Conservation (phyloP, 2,329 filamentous ascomycete species). For the Xylaria sp. region DNA sequence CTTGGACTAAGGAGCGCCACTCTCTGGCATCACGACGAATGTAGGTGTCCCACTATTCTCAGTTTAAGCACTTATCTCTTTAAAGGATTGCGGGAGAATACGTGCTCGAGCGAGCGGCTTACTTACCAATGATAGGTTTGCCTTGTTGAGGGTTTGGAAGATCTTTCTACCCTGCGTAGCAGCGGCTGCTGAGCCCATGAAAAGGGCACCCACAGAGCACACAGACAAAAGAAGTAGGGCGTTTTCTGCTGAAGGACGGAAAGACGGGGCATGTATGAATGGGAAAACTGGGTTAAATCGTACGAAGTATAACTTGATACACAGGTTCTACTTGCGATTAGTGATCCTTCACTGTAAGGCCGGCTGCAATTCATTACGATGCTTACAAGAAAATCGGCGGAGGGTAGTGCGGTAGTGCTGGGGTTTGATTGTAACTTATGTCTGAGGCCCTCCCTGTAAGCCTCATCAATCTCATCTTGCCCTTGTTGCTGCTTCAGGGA, state of each 20-base stretch:
- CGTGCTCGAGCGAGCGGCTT: no score
- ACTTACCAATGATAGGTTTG: slow-evolving; percentile 35
- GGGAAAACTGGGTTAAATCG: slow-evolving; percentile 37
- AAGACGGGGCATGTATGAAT: slow-evolving; percentile 35
- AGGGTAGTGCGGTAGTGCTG: slow-evolving; percentile 33
- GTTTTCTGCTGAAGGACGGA: slow-evolving; percentile 35
- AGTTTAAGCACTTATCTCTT: not conserved
- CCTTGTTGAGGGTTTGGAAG: slow-evolving; percentile 36
- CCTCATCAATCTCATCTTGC: slow-evolving; percentile 35
- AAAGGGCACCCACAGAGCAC: slow-evolving; percentile 35
- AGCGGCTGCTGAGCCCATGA: slow-evolving; percentile 36
- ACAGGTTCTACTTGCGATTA: slow-evolving; percentile 35
- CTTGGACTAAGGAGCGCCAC: slow-evolving; percentile 36
- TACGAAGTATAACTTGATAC: slow-evolving; percentile 36
- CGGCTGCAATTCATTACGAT: not conserved
- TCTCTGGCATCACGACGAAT: slow-evolving; percentile 35
- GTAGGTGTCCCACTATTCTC: slow-evolving; percentile 33
- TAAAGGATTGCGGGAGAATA: not conserved
- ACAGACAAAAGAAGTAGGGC: slow-evolving; percentile 35
- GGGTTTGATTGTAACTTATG: slow-evolving; percentile 32
- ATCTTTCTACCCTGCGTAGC: slow-evolving; percentile 35
- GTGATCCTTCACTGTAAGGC: not conserved
- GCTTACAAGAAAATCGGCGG: slow-evolving; percentile 33
- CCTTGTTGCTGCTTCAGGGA: slow-evolving; percentile 21
- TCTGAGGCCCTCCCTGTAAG: slow-evolving; percentile 35